phyloP scores from a whole-genome alignment of 176 grass and related monocot species.

The Thalia dealbata region DNA sequence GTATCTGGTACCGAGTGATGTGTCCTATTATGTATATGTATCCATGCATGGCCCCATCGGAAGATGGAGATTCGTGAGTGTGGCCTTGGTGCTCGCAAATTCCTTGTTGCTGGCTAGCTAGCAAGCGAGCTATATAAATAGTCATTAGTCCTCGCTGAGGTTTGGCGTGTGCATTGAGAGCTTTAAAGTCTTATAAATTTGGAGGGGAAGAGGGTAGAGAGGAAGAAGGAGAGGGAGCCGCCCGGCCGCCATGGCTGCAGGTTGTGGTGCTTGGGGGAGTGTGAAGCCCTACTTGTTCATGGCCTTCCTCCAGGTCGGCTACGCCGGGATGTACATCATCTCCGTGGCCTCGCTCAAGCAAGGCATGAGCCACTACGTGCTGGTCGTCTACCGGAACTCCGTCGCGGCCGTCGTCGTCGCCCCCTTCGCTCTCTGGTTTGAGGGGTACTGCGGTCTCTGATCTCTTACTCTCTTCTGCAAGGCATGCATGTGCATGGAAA shows the following conservation, averaged over 20 bases:
- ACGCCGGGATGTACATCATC: constrained; percentile 85
- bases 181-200: no score
- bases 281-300: constrained; percentile 85
- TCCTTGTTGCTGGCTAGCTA: no score
- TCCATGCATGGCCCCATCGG: no score
- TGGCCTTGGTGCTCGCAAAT: no score
- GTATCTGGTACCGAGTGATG: no score
- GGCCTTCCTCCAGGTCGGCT: constrained; percentile 86
- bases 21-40: no score
- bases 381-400: constrained; percentile 79
- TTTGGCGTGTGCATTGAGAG: background rate
- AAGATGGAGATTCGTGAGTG: no score
- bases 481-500: no score
- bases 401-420: constrained; percentile 59
- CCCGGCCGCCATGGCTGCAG: background rate
- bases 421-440: constrained; percentile 82
- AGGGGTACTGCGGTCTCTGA: constrained; percentile 25
- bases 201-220: no score
- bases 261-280: background rate
- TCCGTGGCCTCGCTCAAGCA: constrained; percentile 58
- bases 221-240: no score
- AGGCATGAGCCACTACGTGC: constrained; percentile 86
- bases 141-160: background rate
- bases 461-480: background rate
- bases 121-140: background rate